phyloP scores from a whole-genome alignment of 257 asterid genomes.

The Misopates orontium region DNA sequence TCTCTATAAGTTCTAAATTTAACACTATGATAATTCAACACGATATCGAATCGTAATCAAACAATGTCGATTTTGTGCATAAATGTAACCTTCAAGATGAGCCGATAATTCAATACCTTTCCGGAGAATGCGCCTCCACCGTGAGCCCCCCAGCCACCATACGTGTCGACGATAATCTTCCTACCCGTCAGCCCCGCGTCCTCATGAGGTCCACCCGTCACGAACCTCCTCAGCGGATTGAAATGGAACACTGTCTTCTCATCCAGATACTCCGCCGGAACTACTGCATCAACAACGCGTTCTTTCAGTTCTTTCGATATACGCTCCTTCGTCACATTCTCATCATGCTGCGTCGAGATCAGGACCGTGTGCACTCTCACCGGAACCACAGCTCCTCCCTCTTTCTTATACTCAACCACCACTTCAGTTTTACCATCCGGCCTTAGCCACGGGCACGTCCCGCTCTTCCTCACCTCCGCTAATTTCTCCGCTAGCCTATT shows the following conservation, averaged over 20 bases:
- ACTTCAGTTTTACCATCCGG: conserved; percentile 32
- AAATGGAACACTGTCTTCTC: conserved; percentile 14
- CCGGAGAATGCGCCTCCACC: conserved; percentile 29
- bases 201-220: conserved; percentile 24
- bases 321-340: conserved; percentile 14
- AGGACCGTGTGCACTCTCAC: conserved; percentile 21
- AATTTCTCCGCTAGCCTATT: conserved; percentile 16
- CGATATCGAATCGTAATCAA: too few species aligned
- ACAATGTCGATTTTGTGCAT: too few species aligned
- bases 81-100: too few species aligned
- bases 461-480: conserved; percentile 17
- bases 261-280: conserved; percentile 17
- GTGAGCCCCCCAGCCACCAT: conserved; percentile 25
- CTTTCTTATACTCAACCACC: conserved; percentile 23
- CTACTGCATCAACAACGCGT: conserved; percentile 14
- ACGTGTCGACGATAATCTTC: conserved; percentile 29
- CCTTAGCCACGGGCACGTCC: conserved; percentile 29
- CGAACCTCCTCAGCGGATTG: not conserved
- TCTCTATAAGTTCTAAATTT: too few species aligned
- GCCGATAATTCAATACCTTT: too few species aligned
- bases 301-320: conserved; percentile 9
- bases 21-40: too few species aligned
- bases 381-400: conserved; percentile 28
- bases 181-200: conserved; percentile 23
- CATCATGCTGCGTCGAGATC: conserved; percentile 28